Evolutionary conservation across 2,329 filamentous ascomycete species (phyloP), one percentile per base, ranked within the genome.

Genomic region (Gnomoniopsis smithogilvyi): DNA sequence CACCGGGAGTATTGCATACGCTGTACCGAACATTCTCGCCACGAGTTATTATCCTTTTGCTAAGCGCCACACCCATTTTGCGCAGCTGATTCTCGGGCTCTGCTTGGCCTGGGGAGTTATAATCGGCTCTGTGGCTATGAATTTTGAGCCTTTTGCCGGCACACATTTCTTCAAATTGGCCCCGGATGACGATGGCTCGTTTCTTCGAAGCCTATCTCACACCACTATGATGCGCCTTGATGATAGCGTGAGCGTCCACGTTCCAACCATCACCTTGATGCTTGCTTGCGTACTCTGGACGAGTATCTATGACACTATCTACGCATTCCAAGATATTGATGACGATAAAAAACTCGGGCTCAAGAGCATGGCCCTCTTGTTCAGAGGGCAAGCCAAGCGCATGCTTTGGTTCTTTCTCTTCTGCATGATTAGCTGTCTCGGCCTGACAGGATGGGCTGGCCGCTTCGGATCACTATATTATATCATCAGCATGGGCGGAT

Each of bases 301-400:
- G 8, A 15, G 8, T 38, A 15, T 38, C 15, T 38, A 8, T 38
- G 34, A 38, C 34, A 38, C 34, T 8, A 15, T 38, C 8, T 38
- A 38, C 34, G 34, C 34, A 38, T 15, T 10, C 15, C 67, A 77
- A 14, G 69, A 67, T 1, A 68, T 67, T 15, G 75, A 71, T 58
- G 70, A 76, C 38, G 66, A 66, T 19, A 66, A 64, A 2, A 66
- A 69, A 24, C 17, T 47, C n/a, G 22, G 22, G n/a, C n/a, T 66
- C 54, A 77, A 78, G 15, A 38, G 34, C 34, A 38, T 38, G 34
- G 34, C 34, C 10, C 8, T 15, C 10, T 38, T 38, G 34, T 38
- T 8, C 34, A 8, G 15, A 8, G 34, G 15, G 10, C 34, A 15
- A 8, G 15, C 34, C 10, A 38, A 38, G 15, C 10, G 15, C 8